phyloP scores from a whole-genome alignment of 352 stramenopile genomes.

The Phytophthora ramorum region DNA sequence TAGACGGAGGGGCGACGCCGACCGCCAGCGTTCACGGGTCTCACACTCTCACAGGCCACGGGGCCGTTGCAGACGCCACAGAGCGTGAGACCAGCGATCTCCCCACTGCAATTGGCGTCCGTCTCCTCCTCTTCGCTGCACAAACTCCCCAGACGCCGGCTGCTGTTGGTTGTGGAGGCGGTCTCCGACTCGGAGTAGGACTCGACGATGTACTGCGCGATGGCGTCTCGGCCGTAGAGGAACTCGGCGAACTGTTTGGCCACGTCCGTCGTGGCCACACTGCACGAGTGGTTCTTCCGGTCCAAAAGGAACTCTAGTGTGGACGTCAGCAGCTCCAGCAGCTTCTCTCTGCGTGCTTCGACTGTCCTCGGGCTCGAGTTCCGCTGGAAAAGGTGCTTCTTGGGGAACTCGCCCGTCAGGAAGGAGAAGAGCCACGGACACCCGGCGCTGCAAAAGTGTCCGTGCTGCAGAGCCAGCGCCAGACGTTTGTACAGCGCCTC shows the following conservation, averaged over 20 bases:
- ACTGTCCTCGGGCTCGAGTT: slow-evolving; percentile 23
- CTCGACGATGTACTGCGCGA: slow-evolving; percentile 30
- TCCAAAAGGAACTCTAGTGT: slow-evolving; percentile 37
- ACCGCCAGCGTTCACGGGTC: slow-evolving; percentile 1
- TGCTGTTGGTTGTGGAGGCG: slow-evolving; percentile 5
- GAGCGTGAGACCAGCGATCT: slow-evolving; percentile 1
- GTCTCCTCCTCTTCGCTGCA: slow-evolving; percentile 12
- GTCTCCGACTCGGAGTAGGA: slow-evolving; percentile 18
- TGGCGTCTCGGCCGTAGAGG: slow-evolving; percentile 25
- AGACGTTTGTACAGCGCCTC: slow-evolving; percentile 31
- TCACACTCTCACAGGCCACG: slow-evolving; percentile 16
- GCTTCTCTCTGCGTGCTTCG: slow-evolving; percentile 19
- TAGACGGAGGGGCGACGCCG: slow-evolving; percentile 30
- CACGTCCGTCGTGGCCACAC: slow-evolving; percentile 25
- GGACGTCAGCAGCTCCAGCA: slow-evolving; percentile 23
- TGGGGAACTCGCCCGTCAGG: slow-evolving; percentile 38
- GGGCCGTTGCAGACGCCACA: slow-evolving; percentile 34
- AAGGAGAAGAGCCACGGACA: slow-evolving; percentile 44
- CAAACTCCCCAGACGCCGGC: background rate
- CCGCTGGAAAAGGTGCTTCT: slow-evolving; percentile 38
- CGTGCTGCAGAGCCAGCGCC: slow-evolving; percentile 31
- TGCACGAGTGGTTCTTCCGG: slow-evolving; percentile 38
- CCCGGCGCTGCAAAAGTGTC: slow-evolving; percentile 39
- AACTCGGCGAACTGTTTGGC: slow-evolving; percentile 38
- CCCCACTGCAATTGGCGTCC: background rate